Conservation (phyloP, 1,139 yeast genomes). For the Candida glucosophila region DNA sequence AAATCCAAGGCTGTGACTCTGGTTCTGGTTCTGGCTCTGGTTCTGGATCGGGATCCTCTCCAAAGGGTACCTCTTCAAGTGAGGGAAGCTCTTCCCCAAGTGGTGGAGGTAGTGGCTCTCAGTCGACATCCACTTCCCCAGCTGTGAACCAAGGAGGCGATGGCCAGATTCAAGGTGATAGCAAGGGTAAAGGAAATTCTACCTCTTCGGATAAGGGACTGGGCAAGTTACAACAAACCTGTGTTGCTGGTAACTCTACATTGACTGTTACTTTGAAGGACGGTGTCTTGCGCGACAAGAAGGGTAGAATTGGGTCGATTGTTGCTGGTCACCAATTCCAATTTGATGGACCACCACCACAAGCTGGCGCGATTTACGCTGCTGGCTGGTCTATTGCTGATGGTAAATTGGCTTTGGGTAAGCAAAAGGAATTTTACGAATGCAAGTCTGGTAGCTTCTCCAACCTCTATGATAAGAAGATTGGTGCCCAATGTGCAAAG, state of each 20-base stretch:
- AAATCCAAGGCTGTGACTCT: constrained; percentile 18
- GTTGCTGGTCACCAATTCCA: constrained; percentile 85
- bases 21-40: constrained; percentile 14
- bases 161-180: constrained; percentile 20
- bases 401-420: constrained; percentile 30
- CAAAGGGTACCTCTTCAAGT: constrained; percentile 12
- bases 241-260: constrained; percentile 44
- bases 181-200: constrained; percentile 3
- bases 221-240: constrained; percentile 23
- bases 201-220: constrained; percentile 3
- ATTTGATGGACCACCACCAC: constrained; percentile 88
- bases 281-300: constrained; percentile 48
- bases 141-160: constrained; percentile 35
- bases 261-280: constrained; percentile 47
- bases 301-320: constrained; percentile 72
- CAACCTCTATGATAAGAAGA: constrained; percentile 33
- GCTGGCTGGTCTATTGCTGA: constrained; percentile 68
- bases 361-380: constrained; percentile 82
- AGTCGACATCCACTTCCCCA: constrained; percentile 15
- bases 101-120: constrained; percentile 28
- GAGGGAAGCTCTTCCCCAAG: constrained; percentile 25
- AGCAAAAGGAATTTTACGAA: constrained; percentile 29
- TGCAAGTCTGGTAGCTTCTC: constrained; percentile 37
- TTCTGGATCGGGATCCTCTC: too few species aligned
- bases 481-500: constrained; percentile 30